phyloP scores from a whole-genome alignment of 805 yeast species.

The Scheffersomyces stipitis region DNA sequence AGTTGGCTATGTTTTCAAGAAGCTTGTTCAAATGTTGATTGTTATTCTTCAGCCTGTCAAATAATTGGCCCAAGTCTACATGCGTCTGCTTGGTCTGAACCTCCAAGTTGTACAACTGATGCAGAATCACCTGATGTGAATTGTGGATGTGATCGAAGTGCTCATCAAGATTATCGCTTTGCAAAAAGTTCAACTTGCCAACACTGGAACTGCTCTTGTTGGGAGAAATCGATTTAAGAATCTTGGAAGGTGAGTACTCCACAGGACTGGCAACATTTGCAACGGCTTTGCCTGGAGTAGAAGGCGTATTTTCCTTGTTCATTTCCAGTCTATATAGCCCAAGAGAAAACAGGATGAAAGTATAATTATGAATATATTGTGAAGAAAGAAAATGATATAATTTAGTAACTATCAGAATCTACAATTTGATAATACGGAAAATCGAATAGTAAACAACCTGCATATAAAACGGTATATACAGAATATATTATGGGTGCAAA shows the following conservation, averaged over 20 bases:
- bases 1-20: conserved; percentile 32
- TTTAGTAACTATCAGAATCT: too few species aligned
- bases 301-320: conserved; percentile 4
- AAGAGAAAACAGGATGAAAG: too few species aligned
- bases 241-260: neutral
- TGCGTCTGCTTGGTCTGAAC: conserved; percentile 34
- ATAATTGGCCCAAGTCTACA: conserved; percentile 35
- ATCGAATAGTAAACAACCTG: neutral
- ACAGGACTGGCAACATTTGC: neutral
- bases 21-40: conserved; percentile 37
- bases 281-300: conserved; percentile 1
- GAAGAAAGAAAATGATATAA: too few species aligned
- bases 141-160: conserved; percentile 31
- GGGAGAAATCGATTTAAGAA: conserved; percentile 6
- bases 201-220: conserved; percentile 15
- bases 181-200: conserved; percentile 30
- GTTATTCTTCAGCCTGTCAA: conserved; percentile 41
- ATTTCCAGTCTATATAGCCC: neutral
- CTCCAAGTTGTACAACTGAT: conserved; percentile 30
- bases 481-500: too few species aligned
- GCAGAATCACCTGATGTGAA: conserved; percentile 26
- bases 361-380: too few species aligned
- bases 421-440: too few species aligned
- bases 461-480: too few species aligned
- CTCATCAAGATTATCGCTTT: conserved; percentile 33